phyloP scores from a whole-genome alignment of 768 basidiomycete species.

The Auriscalpium vulgare region DNA sequence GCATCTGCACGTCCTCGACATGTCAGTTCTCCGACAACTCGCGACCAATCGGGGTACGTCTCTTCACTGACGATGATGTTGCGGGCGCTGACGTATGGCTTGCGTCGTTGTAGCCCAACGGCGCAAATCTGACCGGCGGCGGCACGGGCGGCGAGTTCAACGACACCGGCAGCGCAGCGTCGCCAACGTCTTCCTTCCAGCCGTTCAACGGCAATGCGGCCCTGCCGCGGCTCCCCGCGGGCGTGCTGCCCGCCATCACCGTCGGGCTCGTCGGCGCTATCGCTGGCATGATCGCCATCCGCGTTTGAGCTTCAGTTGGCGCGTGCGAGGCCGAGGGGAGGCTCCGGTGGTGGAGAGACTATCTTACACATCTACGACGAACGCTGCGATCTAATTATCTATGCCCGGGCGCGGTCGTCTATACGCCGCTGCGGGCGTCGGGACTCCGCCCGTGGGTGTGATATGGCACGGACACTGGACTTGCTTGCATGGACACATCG shows the following conservation, averaged over 20 bases:
- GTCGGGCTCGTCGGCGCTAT: conserved; percentile 3
- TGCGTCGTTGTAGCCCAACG: conserved; percentile 42
- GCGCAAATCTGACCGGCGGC: conserved; percentile 61
- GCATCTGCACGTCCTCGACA: conserved; percentile 46
- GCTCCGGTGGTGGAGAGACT: no score
- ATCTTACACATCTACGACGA: no score
- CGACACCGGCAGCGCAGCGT: not conserved
- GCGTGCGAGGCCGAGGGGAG: no score
- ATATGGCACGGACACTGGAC: no score
- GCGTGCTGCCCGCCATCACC: conserved; percentile 2
- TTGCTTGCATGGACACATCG: no score
- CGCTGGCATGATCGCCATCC: not conserved
- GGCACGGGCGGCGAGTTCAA: conserved; percentile 48
- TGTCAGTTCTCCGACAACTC: conserved; percentile 62
- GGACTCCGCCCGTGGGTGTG: no score
- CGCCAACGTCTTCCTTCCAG: conserved; percentile 3
- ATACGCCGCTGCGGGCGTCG: no score
- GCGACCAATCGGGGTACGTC: conserved; percentile 54
- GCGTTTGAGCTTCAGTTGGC: not conserved
- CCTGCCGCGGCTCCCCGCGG: not conserved
- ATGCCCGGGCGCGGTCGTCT: no score
- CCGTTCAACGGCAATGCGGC: conserved; percentile 14
- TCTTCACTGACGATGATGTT: not conserved
- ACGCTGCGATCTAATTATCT: no score
- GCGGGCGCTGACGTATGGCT: not conserved